phyloP scores from a whole-genome alignment of 192 early-diverging fungal species.

The Umbelopsis sp. region DNA sequence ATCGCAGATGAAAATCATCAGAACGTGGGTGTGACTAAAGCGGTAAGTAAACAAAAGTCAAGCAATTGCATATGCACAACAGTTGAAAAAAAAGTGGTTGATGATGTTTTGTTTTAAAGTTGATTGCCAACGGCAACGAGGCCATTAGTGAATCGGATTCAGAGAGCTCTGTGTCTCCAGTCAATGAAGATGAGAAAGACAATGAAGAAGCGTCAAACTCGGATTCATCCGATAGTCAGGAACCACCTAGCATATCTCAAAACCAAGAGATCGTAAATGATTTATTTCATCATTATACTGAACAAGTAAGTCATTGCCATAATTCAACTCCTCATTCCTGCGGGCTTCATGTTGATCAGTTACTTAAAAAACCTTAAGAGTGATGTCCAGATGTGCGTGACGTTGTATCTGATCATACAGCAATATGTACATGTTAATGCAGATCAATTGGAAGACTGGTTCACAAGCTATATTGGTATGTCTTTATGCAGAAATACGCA shows the following conservation, averaged over 20 bases:
- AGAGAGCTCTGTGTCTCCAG: constrained; percentile 2
- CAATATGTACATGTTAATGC: constrained; percentile 45
- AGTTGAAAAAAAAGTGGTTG: no score
- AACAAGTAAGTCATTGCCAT: constrained; percentile 50
- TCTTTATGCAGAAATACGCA: neutral
- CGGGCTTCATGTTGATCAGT: neutral
- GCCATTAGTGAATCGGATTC: constrained; percentile 9
- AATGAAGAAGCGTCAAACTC: neutral
- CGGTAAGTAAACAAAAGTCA: no score
- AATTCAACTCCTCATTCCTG: neutral
- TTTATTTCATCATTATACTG: constrained; percentile 72
- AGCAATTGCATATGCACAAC: no score
- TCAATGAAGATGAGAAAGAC: constrained; percentile 27
- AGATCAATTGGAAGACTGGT: constrained; percentile 66
- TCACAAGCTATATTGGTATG: constrained; percentile 69
- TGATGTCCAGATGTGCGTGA: constrained; percentile 83
- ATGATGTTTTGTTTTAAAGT: neutral
- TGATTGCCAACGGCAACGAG: neutral
- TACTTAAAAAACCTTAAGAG: constrained; percentile 33
- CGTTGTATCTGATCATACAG: constrained; percentile 61
- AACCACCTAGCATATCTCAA: constrained; percentile 41
- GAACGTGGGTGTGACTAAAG: no score
- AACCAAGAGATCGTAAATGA: constrained; percentile 55
- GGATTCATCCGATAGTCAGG: constrained; percentile 12
- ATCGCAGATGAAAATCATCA: no score